Evolutionary conservation across 768 basidiomycete species (phyloP).

Genomic region (Rhizopogon vinicolor): DNA sequence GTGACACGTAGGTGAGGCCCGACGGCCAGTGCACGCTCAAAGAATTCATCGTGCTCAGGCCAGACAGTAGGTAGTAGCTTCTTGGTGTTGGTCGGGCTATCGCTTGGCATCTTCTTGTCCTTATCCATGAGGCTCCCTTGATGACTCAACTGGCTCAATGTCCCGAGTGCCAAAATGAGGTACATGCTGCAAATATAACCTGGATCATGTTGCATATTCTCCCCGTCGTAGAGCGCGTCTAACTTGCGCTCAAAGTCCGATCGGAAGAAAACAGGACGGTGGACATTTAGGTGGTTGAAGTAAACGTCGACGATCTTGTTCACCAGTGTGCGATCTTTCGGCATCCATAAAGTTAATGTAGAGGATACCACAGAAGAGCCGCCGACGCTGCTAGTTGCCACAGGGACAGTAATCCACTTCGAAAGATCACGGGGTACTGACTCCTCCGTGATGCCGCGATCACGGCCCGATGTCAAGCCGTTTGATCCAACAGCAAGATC

Average conservation of each 20-base stretch:
- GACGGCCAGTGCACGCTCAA: constrained; percentile 69
- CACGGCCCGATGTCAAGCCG: constrained; percentile 66
- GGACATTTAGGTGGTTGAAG: constrained; percentile 72
- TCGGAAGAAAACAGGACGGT: constrained; percentile 72
- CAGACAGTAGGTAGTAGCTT: constrained; percentile 57
- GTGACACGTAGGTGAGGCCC: constrained; percentile 84
- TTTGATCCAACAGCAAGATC: constrained; percentile 75
- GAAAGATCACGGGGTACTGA: constrained; percentile 53
- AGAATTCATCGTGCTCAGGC: constrained; percentile 84
- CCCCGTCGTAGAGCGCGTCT: constrained; percentile 60
- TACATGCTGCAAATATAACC: constrained; percentile 79
- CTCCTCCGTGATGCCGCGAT: constrained; percentile 51
- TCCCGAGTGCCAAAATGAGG: constrained; percentile 74
- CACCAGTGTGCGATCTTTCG: constrained; percentile 70
- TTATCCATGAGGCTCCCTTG: constrained; percentile 52
- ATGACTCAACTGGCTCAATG: constrained; percentile 77
- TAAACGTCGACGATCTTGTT: constrained; percentile 62
- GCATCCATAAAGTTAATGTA: constrained; percentile 55
- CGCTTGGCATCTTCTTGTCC: constrained; percentile 30
- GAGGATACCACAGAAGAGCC: constrained; percentile 15
- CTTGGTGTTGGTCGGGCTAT: constrained; percentile 40
- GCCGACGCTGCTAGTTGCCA: constrained; percentile 43
- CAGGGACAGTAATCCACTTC: constrained; percentile 55
- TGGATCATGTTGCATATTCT: constrained; percentile 55
- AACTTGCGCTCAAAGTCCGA: constrained; percentile 64